Evolutionary conservation across 106 monocot species (phyloP).

Genomic region (Gastrodia elata): DNA sequence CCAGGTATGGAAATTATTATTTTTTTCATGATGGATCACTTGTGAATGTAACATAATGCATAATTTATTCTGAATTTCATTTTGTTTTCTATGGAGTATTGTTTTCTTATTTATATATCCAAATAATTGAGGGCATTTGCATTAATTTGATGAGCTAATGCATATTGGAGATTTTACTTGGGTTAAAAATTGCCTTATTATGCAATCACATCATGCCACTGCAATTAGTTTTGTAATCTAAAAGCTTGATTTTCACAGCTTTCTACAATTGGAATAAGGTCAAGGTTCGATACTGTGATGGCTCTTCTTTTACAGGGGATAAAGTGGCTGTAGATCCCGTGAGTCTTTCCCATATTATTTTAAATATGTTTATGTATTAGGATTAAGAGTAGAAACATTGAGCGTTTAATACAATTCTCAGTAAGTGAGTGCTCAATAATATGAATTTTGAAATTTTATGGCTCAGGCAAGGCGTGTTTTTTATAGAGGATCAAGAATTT

Average conservation of each 20-base stretch:
- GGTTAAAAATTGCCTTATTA: not conserved
- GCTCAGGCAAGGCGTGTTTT: slow-evolving; percentile 13
- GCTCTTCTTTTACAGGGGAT: slow-evolving; percentile 23
- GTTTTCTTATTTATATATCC: not conserved
- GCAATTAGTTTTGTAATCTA: not conserved
- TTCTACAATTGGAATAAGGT: slow-evolving; percentile 25
- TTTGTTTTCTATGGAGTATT: too few species aligned
- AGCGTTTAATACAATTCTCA: not conserved
- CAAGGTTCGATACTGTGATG: slow-evolving; percentile 18
- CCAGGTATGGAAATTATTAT: slow-evolving; percentile 13
- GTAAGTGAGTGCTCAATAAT: not conserved
- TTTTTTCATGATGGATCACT: not conserved
- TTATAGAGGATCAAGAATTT: slow-evolving; percentile 16
- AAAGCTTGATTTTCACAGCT: slow-evolving; percentile 4
- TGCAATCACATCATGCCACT: not conserved
- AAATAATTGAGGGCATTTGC: not conserved
- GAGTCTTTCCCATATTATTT: not conserved
- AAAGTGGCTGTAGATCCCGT: slow-evolving; percentile 19
- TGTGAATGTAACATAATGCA: not conserved
- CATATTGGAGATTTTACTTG: not conserved
- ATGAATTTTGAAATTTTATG: not conserved
- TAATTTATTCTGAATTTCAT: not conserved
- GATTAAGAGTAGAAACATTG: not conserved
- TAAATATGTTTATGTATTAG: not conserved
- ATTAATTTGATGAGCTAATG: too few species aligned